Base-by-base conservation (phyloP, 192 early-diverging fungal genomes). In the Backusella morwellensis region DNA sequence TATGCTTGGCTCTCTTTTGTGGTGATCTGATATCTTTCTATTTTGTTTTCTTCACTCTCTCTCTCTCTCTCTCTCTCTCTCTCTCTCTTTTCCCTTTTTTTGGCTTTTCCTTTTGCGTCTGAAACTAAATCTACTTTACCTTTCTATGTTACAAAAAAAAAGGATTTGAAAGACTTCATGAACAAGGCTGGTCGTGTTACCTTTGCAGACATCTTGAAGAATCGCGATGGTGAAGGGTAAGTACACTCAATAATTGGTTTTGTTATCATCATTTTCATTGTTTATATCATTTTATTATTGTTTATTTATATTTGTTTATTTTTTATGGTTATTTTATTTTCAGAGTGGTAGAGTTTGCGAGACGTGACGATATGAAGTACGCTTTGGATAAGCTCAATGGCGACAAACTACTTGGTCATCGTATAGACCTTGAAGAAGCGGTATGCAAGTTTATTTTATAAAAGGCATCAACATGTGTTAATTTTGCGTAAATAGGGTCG, bases 141-240 rank as follows among this genome's bases (percentile, higher is more conserved):
- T 63, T 63, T 63, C 56, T 63, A 63, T 63, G 56, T 63, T 63
- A 63, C 56, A 63, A 63, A 63, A 63, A 56, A 63, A 63, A 79
- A 97, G 95, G 96, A 96, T 87, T 88, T 99, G 85, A 99, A 99
- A 88, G 97, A 98, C 81, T 86, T 95, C 77, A 94, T 97, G 86
- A 92, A 94, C 74, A 95, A 95, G 77, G 97, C 95, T 35, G 97
- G 97, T 70, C 95, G 97, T 81, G 97, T 99, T n/a, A 89, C 92
- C 23, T 99, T 95, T 88, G 93, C 97, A 14, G 95, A 98, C 80
- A 89, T 95, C 70, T 92, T 91, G 85, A 93, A 93, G 85, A 89
- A 88, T 77, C 86, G 92, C 15, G 88, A 92, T 38, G 95, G 95
- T 38, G 90, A 94, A 82, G 97, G 94, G 93, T 95, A 82, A 87